These are phyloP conservation scores for Amaranthus palmeri DNA, from an alignment of 148 eudicot species.

Conservation along the genomic window DNA sequence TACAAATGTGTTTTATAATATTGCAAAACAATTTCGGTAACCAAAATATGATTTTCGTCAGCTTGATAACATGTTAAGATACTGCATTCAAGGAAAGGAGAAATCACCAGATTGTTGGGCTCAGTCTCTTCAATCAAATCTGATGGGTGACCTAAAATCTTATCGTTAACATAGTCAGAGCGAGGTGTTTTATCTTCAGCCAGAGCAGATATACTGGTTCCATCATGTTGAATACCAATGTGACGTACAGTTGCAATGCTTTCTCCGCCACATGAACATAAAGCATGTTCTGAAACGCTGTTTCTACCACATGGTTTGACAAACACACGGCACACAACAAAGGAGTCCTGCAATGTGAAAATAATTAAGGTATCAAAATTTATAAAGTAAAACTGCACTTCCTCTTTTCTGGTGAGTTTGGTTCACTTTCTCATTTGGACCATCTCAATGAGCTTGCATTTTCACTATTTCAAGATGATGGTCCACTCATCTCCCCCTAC, in stretches of 20 bases:
- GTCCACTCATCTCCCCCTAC: too few species aligned
- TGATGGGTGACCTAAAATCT: constrained; percentile 16
- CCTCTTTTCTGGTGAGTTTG: too few species aligned
- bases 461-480: too few species aligned
- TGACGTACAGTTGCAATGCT: constrained; percentile 44
- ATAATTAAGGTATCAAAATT: too few species aligned
- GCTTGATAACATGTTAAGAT: neutral
- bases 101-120: constrained; percentile 28
- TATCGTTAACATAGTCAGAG: constrained; percentile 24
- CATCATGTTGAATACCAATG: constrained; percentile 50
- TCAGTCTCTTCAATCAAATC: constrained; percentile 19
- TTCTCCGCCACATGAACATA: constrained; percentile 47
- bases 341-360: constrained; percentile 39
- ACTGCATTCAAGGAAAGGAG: neutral
- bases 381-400: too few species aligned
- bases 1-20: too few species aligned
- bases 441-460: too few species aligned
- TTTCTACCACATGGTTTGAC: constrained; percentile 28
- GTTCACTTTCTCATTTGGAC: too few species aligned
- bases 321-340: constrained; percentile 49
- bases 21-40: too few species aligned
- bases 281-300: constrained; percentile 32
- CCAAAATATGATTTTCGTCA: too few species aligned
- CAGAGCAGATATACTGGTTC: constrained; percentile 24
- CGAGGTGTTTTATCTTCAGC: constrained; percentile 30